Percentiles rank a stretch among this genome's conserved stretches.
Evolutionary conservation across 2,329 filamentous ascomycete species (phyloP).

Genomic region (Coniochaeta sp.): DNA sequence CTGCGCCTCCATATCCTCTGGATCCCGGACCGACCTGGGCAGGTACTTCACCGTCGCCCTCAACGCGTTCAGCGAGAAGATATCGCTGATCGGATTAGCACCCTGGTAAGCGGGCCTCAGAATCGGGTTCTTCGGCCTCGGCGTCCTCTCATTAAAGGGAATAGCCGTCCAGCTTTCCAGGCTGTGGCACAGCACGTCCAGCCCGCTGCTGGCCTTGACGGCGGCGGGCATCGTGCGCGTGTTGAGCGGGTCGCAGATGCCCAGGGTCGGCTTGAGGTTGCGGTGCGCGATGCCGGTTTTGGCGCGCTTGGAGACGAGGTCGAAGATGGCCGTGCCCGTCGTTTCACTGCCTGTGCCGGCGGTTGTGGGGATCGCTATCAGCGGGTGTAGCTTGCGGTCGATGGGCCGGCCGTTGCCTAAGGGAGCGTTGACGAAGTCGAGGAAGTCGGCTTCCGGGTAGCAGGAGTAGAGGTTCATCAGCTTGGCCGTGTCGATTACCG

Average conservation of each 20-base stretch:
- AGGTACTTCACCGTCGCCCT: slow-evolving; percentile 84
- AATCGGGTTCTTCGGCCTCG: slow-evolving; percentile 82
- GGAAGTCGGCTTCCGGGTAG: slow-evolving; percentile 86
- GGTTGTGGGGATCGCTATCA: slow-evolving; percentile 79
- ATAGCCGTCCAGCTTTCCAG: slow-evolving; percentile 98
- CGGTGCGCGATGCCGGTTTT: slow-evolving; percentile 96
- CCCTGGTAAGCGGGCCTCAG: slow-evolving; percentile 91
- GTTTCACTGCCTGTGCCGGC: slow-evolving; percentile 89
- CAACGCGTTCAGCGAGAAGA: slow-evolving; percentile 87
- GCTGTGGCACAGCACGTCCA: slow-evolving; percentile 92
- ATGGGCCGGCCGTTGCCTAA: slow-evolving; percentile 78
- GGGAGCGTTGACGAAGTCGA: slow-evolving; percentile 97
- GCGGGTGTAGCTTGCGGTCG: slow-evolving; percentile 60
- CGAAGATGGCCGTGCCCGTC: slow-evolving; percentile 96
- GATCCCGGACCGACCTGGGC: slow-evolving; percentile 77
- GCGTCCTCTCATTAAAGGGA: slow-evolving; percentile 79
- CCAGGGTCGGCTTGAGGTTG: slow-evolving; percentile 89
- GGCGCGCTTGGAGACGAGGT: slow-evolving; percentile 78
- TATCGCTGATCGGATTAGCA: slow-evolving; percentile 94
- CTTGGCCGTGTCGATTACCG: slow-evolving; percentile 97
- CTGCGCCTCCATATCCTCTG: slow-evolving; percentile 88
- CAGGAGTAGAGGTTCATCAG: slow-evolving; percentile 95
- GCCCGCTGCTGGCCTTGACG: slow-evolving; percentile 83
- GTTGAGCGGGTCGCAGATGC: slow-evolving; percentile 80
- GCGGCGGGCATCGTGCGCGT: slow-evolving; percentile 93